Conservation (phyloP, 108 stramenopile species). For the Cyclostephanos invisitatus region DNA sequence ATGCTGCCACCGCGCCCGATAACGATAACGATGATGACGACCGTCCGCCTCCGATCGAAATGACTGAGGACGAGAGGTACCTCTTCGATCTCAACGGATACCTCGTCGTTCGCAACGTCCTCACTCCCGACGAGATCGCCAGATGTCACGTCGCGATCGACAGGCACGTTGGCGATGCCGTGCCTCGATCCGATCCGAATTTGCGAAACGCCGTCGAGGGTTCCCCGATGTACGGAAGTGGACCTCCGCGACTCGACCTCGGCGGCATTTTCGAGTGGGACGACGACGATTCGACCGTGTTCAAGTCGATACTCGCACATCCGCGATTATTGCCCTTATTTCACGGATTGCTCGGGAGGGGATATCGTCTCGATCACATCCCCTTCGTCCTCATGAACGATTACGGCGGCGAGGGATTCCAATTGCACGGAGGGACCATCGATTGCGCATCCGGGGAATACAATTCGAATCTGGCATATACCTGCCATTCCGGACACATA, state of each 20-base stretch:
- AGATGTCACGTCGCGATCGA: slow-evolving; percentile 81
- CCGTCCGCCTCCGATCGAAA: slow-evolving; percentile 40
- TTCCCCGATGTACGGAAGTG: slow-evolving; percentile 69
- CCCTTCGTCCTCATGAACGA: slow-evolving; percentile 86
- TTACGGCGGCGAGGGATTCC: slow-evolving; percentile 88
- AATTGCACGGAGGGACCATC: slow-evolving; percentile 89
- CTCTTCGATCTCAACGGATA: slow-evolving; percentile 93
- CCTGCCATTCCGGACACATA: slow-evolving; percentile 74
- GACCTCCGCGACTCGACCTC: slow-evolving; percentile 84
- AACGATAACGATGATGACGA: background rate
- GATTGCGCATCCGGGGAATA: slow-evolving; percentile 80
- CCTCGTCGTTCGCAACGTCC: slow-evolving; percentile 77
- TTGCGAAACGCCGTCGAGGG: slow-evolving; percentile 78
- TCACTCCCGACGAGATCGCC: slow-evolving; percentile 76
- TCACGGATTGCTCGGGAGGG: slow-evolving; percentile 86
- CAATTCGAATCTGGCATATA: slow-evolving; percentile 84
- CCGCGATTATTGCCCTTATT: slow-evolving; percentile 83
- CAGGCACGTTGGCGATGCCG: slow-evolving; percentile 61
- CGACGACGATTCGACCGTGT: slow-evolving; percentile 64
- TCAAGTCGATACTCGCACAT: slow-evolving; percentile 84
- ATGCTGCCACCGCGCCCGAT: background rate
- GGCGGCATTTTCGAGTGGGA: slow-evolving; percentile 90
- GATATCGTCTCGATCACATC: slow-evolving; percentile 91
- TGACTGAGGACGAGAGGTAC: slow-evolving; percentile 87
- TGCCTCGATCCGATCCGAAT: slow-evolving; percentile 62